Percentiles rank a stretch among this genome's conserved stretches.
Conservation (phyloP, 2,329 filamentous ascomycete genomes). For the Arthrobotrys megalospora region DNA sequence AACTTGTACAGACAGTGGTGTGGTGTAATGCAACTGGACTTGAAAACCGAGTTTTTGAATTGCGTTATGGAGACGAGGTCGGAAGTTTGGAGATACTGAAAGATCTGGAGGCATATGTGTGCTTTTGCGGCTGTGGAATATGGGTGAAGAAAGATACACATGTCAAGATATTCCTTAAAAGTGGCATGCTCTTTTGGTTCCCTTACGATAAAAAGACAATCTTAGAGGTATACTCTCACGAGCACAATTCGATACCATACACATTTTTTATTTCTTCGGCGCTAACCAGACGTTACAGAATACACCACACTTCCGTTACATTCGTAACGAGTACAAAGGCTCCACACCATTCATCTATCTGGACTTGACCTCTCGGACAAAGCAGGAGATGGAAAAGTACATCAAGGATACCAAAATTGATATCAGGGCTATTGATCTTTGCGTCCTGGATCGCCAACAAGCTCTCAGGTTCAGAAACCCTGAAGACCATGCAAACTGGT, state of each 20-base stretch:
- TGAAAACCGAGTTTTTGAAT: slow-evolving; percentile 46
- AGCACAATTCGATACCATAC: background rate
- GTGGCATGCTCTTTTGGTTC: slow-evolving; percentile 54
- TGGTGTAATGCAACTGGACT: slow-evolving; percentile 39
- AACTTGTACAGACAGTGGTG: slow-evolving; percentile 36
- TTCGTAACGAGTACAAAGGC: slow-evolving; percentile 37
- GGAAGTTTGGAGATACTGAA: slow-evolving; percentile 33
- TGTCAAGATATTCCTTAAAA: slow-evolving; percentile 44
- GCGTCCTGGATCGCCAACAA: slow-evolving; percentile 25
- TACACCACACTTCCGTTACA: slow-evolving; percentile 30
- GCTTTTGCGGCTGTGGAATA: slow-evolving; percentile 52
- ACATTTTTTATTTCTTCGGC: background rate
- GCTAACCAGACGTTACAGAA: slow-evolving; percentile 16
- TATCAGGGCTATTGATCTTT: slow-evolving; percentile 34
- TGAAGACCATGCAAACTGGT: slow-evolving; percentile 47
- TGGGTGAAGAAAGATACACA: slow-evolving; percentile 29
- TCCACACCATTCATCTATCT: slow-evolving; percentile 34
- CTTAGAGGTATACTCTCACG: slow-evolving; percentile 17
- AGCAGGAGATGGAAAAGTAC: slow-evolving; percentile 38
- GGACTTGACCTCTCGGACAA: slow-evolving; percentile 30
- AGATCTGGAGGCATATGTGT: slow-evolving; percentile 31
- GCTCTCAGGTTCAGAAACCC: slow-evolving; percentile 31
- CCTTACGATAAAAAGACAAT: slow-evolving; percentile 42
- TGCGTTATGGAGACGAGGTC: slow-evolving; percentile 33
- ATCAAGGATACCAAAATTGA: slow-evolving; percentile 17